Evolutionary conservation across 1,284 basidiomycete genomes (phyloP).

Genomic region (Ganoderma resinaceum): DNA sequence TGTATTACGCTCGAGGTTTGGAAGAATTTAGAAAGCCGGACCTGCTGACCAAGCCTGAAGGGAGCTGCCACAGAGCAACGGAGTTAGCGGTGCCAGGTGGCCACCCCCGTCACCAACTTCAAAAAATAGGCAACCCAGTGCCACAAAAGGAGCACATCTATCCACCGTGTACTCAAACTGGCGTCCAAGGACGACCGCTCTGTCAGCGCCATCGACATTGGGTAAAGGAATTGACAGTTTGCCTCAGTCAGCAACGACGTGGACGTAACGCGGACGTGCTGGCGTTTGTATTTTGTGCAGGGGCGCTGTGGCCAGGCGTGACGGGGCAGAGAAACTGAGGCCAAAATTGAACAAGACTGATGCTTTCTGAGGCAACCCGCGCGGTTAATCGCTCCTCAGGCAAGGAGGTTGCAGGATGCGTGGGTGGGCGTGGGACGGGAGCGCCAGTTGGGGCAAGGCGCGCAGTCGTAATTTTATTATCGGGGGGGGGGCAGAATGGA

Average conservation of each 20-base stretch:
- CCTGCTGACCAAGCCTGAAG: slow-evolving; percentile 1
- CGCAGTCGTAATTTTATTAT: background rate
- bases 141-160: background rate
- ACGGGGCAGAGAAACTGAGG: background rate
- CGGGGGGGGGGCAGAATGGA: background rate
- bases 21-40: background rate
- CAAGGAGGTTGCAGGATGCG: background rate
- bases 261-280: background rate
- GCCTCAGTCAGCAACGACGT: background rate
- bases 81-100: background rate
- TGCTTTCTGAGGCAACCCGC: slow-evolving; percentile 5
- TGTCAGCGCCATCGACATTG: background rate
- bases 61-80: background rate
- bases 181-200: background rate
- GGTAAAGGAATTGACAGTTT: slow-evolving; percentile 5
- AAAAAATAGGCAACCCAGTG: background rate
- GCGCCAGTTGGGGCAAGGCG: background rate
- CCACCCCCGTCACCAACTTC: background rate
- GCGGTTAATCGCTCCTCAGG: background rate
- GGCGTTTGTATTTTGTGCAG: background rate
- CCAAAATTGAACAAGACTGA: background rate
- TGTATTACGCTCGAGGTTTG: background rate
- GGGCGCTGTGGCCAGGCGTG: background rate
- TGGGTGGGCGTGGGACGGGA: background rate
- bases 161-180: background rate